These are phyloP conservation scores for Solanum appendiculatum DNA, from an alignment of 257 asterid species.

Conservation along the genomic window DNA sequence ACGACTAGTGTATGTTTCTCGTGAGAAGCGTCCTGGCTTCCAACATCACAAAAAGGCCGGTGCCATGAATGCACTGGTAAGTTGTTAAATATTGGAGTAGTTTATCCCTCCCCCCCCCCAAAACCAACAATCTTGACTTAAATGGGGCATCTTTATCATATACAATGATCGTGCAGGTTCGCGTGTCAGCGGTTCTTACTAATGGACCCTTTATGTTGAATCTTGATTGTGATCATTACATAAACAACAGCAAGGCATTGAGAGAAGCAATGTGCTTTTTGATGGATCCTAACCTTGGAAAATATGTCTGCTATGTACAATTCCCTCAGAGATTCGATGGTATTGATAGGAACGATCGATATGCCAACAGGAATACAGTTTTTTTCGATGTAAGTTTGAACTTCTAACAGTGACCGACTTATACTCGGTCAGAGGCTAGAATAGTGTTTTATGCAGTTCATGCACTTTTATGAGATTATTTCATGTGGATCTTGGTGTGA, in stretches of 20 bases:
- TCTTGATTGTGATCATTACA: constrained; percentile 98
- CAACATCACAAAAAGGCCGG: constrained; percentile 99
- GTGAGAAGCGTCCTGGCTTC: constrained; percentile 98
- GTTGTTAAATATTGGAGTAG: constrained; percentile 11
- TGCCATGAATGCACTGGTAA: constrained; percentile 97
- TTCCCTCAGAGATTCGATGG: constrained; percentile 99
- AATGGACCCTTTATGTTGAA: constrained; percentile 96
- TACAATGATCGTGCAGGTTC: constrained; percentile 49
- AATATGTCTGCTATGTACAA: constrained; percentile 92
- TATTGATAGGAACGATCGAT: constrained; percentile 85
- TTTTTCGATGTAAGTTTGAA: constrained; percentile 80
- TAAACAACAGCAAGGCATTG: constrained; percentile 96
- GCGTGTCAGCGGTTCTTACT: constrained; percentile 96
- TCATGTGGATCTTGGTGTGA: not conserved
- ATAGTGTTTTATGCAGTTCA: not conserved
- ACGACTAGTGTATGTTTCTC: constrained; percentile 89
- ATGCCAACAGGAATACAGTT: constrained; percentile 93
- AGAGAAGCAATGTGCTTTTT: constrained; percentile 95
- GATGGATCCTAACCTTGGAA: constrained; percentile 98
- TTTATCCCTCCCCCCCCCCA: not conserved
- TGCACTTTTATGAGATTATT: not conserved
- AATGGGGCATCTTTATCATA: constrained; percentile 6
- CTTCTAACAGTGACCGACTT: not conserved
- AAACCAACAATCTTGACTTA: not conserved
- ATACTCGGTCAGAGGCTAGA: not conserved